These are phyloP conservation scores for Davidsoniella neocaledoniae DNA, from an alignment of 2,329 filamentous ascomycete genomes.

Conservation along the genomic window DNA sequence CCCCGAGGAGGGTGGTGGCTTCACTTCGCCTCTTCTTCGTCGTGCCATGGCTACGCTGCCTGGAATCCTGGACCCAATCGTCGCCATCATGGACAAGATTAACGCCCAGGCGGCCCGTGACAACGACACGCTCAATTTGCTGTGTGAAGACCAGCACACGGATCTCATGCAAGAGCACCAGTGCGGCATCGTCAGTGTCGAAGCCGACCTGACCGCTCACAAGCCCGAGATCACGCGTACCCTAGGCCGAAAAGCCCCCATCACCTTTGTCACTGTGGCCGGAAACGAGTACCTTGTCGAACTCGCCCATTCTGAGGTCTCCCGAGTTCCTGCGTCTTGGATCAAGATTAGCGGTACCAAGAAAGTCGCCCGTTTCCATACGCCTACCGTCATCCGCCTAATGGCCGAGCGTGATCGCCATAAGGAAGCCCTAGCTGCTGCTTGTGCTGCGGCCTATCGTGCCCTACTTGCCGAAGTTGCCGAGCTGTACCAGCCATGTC, in stretches of 20 bases:
- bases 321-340: constrained; percentile 86
- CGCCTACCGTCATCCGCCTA: constrained; percentile 70
- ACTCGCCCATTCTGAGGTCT: constrained; percentile 65
- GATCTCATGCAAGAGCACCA: constrained; percentile 82
- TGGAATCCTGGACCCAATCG: constrained; percentile 54
- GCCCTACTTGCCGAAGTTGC: constrained; percentile 57
- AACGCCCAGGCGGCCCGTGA: constrained; percentile 66
- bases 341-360: constrained; percentile 90
- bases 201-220: constrained; percentile 73
- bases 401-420: constrained; percentile 83
- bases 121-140: constrained; percentile 91
- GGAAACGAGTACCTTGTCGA: constrained; percentile 94
- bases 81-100: constrained; percentile 66
- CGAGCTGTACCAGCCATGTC: constrained; percentile 72
- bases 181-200: constrained; percentile 76
- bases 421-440: constrained; percentile 80
- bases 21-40: constrained; percentile 51
- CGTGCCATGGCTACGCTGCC: constrained; percentile 62
- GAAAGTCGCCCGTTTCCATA: constrained; percentile 81
- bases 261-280: constrained; percentile 67
- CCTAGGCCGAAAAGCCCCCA: constrained; percentile 50
- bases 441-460: constrained; percentile 71
- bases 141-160: constrained; percentile 71
- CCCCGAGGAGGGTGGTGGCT: constrained; percentile 46
- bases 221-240: constrained; percentile 52